These are phyloP conservation scores for Warburgia ugandensis DNA, from an alignment of 164 flowering plant species.

Conservation along the genomic window DNA sequence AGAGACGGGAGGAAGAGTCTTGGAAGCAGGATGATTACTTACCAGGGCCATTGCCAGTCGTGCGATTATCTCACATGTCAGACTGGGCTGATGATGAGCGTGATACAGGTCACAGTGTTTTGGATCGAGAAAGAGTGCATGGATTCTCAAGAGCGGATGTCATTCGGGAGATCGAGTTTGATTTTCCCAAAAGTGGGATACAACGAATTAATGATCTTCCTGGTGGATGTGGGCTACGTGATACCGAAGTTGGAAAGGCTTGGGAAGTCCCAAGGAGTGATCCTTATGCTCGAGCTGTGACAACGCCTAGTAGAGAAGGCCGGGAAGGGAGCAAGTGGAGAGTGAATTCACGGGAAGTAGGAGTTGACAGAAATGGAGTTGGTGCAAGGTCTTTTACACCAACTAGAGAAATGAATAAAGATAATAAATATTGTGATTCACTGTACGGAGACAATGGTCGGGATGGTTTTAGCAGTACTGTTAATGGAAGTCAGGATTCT, in stretches of 20 bases:
- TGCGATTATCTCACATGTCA: slow-evolving; percentile 63
- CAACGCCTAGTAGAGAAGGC: slow-evolving; percentile 53
- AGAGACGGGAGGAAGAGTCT: slow-evolving; percentile 3
- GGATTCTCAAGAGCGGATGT: slow-evolving; percentile 44
- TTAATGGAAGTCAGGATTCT: slow-evolving; percentile 18
- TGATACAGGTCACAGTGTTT: slow-evolving; percentile 59
- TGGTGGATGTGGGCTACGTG: slow-evolving; percentile 41
- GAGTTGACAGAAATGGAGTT: slow-evolving; percentile 28
- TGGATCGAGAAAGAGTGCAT: slow-evolving; percentile 45
- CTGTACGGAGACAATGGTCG: slow-evolving; percentile 12
- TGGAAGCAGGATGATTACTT: slow-evolving; percentile 48
- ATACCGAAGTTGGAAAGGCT: slow-evolving; percentile 44
- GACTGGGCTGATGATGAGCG: slow-evolving; percentile 99
- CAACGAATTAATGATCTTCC: slow-evolving; percentile 34
- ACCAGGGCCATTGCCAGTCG: slow-evolving; percentile 66
- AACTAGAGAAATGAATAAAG: slow-evolving; percentile 33
- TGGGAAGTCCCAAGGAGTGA: slow-evolving; percentile 37
- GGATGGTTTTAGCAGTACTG: slow-evolving; percentile 24
- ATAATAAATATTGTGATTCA: slow-evolving; percentile 34
- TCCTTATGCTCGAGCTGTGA: slow-evolving; percentile 5
- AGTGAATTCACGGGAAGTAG: slow-evolving; percentile 25
- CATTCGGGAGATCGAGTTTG: slow-evolving; percentile 65
- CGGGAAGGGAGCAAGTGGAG: slow-evolving; percentile 59
- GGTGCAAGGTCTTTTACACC: slow-evolving; percentile 25
- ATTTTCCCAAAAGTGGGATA: slow-evolving; percentile 42